phyloP scores from a whole-genome alignment of 768 basidiomycete species.

The Goffeauzyma gilvescens region DNA sequence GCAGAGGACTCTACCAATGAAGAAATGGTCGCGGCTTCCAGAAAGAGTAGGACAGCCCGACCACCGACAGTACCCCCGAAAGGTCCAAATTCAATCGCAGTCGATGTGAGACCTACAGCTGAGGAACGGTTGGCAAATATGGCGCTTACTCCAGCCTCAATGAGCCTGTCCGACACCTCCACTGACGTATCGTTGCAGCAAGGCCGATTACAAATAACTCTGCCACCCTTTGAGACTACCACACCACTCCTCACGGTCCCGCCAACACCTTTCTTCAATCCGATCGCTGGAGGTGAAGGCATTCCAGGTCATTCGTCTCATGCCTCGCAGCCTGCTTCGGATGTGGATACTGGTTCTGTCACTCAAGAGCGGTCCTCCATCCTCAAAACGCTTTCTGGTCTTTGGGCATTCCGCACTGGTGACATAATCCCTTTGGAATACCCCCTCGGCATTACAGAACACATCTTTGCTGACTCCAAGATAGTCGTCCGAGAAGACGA shows the following conservation, averaged over 20 bases:
- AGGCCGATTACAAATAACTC: slow-evolving; percentile 28
- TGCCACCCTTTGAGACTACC: slow-evolving; percentile 30
- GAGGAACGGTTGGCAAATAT: too few species aligned
- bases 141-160: slow-evolving; percentile 10
- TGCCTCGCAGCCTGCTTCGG: too few species aligned
- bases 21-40: too few species aligned
- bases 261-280: slow-evolving; percentile 23
- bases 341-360: too few species aligned
- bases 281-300: too few species aligned
- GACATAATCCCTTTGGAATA: slow-evolving; percentile 40
- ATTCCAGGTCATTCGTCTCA: too few species aligned
- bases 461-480: slow-evolving; percentile 81
- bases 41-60: too few species aligned
- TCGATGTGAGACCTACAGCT: too few species aligned
- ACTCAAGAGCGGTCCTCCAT: slow-evolving; percentile 54
- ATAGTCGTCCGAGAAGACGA: slow-evolving; percentile 94
- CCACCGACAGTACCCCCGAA: too few species aligned
- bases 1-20: too few species aligned
- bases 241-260: slow-evolving; percentile 32
- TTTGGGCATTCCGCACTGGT: slow-evolving; percentile 48
- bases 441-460: slow-evolving; percentile 47
- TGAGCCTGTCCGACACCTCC: slow-evolving; percentile 18
- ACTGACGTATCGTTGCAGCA: slow-evolving; percentile 27
- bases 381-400: slow-evolving; percentile 60
- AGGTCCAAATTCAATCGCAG: too few species aligned